Conservation (phyloP, 2,329 filamentous ascomycete species). For the Curvularia sp. region DNA sequence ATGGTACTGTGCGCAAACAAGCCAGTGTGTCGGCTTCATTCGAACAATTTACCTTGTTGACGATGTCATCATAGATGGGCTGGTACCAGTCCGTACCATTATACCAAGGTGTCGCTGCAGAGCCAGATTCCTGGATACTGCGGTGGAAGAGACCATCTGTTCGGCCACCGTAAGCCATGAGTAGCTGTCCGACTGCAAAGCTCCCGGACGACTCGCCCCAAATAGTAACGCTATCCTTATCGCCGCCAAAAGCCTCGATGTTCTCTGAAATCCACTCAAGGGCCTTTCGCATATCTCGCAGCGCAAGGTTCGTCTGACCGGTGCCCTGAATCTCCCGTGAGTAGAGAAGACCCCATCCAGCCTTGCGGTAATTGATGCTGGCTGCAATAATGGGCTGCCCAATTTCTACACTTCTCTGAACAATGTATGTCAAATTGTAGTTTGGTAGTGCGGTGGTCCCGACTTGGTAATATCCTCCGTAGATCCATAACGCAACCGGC, state of each 20-base stretch:
- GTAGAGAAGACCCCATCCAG: slow-evolving; percentile 73
- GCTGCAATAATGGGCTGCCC: slow-evolving; percentile 48
- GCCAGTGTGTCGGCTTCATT: slow-evolving; percentile 50
- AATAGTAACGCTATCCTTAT: slow-evolving; percentile 55
- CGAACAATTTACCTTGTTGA: slow-evolving; percentile 64
- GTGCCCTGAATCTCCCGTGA: slow-evolving; percentile 56
- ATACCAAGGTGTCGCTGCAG: slow-evolving; percentile 51
- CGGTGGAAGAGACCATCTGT: slow-evolving; percentile 49
- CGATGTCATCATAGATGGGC: slow-evolving; percentile 48
- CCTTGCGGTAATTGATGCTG: slow-evolving; percentile 61
- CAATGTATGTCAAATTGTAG: slow-evolving; percentile 69
- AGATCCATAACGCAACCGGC: slow-evolving; percentile 68
- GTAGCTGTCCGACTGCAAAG: slow-evolving; percentile 49
- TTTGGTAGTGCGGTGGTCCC: slow-evolving; percentile 54
- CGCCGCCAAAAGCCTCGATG: slow-evolving; percentile 54
- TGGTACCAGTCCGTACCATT: slow-evolving; percentile 59
- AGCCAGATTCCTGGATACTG: slow-evolving; percentile 49
- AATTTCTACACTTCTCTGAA: slow-evolving; percentile 55
- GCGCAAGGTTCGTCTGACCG: slow-evolving; percentile 52
- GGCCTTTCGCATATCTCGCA: slow-evolving; percentile 56
- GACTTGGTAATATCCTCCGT: slow-evolving; percentile 58
- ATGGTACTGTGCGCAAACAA: slow-evolving; percentile 67
- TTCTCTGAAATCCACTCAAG: slow-evolving; percentile 57
- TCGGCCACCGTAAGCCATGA: slow-evolving; percentile 45
- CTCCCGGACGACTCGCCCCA: slow-evolving; percentile 57